Conservation (phyloP, 805 yeast genomes). For the Ogataea philodendri region DNA sequence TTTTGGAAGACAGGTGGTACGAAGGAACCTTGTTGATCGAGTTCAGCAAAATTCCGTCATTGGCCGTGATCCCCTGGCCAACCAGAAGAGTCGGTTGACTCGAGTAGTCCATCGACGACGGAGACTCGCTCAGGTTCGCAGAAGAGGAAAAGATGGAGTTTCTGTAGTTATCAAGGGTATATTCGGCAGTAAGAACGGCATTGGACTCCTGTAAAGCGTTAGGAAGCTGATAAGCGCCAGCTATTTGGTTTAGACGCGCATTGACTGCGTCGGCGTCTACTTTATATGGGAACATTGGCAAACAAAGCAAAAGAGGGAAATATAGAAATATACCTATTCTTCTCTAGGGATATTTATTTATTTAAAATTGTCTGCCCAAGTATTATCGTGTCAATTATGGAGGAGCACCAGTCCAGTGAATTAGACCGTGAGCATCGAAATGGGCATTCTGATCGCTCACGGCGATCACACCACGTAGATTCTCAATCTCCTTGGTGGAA, state of each 20-base stretch:
- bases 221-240: conserved; percentile 26
- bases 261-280: conserved; percentile 17
- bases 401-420: conserved; percentile 50
- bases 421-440: conserved; percentile 49
- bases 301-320: no score
- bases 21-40: conserved; percentile 35
- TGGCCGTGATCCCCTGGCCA: conserved; percentile 36
- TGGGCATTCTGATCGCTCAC: conserved; percentile 68
- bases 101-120: conserved; percentile 18
- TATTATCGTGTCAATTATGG: conserved; percentile 33
- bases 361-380: conserved; percentile 1
- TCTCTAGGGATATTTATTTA: conserved; percentile 7
- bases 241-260: conserved; percentile 20
- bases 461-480: conserved; percentile 53
- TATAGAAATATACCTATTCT: no score
- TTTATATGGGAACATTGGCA: conserved; percentile 20
- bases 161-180: conserved; percentile 23
- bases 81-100: conserved; percentile 26
- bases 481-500: conserved; percentile 56
- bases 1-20: conserved; percentile 34
- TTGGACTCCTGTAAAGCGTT: conserved; percentile 15
- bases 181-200: conserved; percentile 21
- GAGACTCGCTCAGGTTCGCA: conserved; percentile 21
- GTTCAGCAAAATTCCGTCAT: conserved; percentile 33
- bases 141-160: conserved; percentile 26